Conservation (phyloP, 2,329 filamentous ascomycete species). For the Zasmidium angulare region DNA sequence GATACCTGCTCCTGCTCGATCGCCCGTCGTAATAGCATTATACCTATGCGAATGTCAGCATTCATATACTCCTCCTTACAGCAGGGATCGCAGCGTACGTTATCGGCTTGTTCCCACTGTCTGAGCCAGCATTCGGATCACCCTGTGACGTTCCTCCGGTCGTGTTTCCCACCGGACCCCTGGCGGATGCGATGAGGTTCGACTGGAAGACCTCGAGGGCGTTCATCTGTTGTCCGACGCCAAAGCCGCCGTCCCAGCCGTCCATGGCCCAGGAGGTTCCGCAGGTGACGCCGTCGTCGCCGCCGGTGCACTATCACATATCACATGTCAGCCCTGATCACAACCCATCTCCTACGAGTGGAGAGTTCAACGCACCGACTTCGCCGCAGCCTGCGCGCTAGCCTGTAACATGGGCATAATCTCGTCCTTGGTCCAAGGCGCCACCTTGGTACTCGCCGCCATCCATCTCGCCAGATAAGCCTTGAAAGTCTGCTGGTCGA, state of each 20-base stretch:
- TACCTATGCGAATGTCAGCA: neutral
- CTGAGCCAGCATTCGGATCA: slow-evolving; percentile 4
- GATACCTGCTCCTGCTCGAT: slow-evolving; percentile 8
- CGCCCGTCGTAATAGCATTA: slow-evolving; percentile 16
- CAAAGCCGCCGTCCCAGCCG: slow-evolving; percentile 45
- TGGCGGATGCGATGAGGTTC: slow-evolving; percentile 37
- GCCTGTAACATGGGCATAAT: slow-evolving; percentile 53
- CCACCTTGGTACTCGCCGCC: slow-evolving; percentile 57
- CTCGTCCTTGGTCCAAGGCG: slow-evolving; percentile 52
- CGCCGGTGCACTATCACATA: neutral
- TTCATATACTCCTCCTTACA: no score
- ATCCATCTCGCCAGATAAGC: slow-evolving; percentile 51
- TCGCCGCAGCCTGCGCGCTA: slow-evolving; percentile 55
- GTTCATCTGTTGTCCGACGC: slow-evolving; percentile 58
- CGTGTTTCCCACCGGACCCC: slow-evolving; percentile 44
- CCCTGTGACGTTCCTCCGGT: slow-evolving; percentile 44
- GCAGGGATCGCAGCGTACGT: slow-evolving; percentile 3
- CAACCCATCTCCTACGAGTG: no score
- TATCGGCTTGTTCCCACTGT: slow-evolving; percentile 13
- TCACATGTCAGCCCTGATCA: no score
- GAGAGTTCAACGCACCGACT: slow-evolving; percentile 49
- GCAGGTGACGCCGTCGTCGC: slow-evolving; percentile 45
- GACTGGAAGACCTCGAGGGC: slow-evolving; percentile 52
- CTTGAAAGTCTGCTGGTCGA: slow-evolving; percentile 44
- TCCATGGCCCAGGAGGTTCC: slow-evolving; percentile 42